Conservation (phyloP, 2,329 filamentous ascomycete species). For the Colletotrichum euphorbiae region DNA sequence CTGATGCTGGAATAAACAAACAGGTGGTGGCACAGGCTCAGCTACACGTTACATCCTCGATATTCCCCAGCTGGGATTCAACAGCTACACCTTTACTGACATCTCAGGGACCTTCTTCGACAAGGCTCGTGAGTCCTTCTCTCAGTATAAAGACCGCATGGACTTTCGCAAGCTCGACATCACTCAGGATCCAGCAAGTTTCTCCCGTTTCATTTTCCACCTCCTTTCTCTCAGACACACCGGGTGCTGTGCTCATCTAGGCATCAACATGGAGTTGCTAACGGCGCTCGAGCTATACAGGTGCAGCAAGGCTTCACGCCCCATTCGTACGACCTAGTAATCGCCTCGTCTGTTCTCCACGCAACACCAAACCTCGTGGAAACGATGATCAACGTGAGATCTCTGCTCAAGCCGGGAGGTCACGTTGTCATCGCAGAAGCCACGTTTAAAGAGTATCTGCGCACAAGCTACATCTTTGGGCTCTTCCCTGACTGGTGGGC, state of each 20-base stretch:
- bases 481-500: conserved; percentile 48
- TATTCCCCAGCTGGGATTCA: conserved; percentile 19
- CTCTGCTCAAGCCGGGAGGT: conserved; percentile 49
- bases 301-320: conserved; percentile 45
- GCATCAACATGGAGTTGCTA: background rate
- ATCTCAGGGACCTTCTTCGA: conserved; percentile 42
- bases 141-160: conserved; percentile 8
- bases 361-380: conserved; percentile 43
- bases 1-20: background rate
- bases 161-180: conserved; percentile 47
- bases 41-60: conserved; percentile 14
- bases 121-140: conserved; percentile 42
- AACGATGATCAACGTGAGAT: conserved; percentile 42
- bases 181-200: conserved; percentile 38
- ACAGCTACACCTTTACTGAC: conserved; percentile 45
- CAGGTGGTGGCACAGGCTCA: conserved; percentile 21
- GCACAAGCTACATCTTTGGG: conserved; percentile 40
- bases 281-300: background rate
- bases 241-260: background rate
- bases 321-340: conserved; percentile 45
- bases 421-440: conserved; percentile 31
- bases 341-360: conserved; percentile 47
- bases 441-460: conserved; percentile 28
- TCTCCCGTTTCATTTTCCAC: background rate
- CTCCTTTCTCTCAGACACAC: background rate